phyloP scores from a whole-genome alignment of 139 green algal genomes.

The Parachlorella kessleri region DNA sequence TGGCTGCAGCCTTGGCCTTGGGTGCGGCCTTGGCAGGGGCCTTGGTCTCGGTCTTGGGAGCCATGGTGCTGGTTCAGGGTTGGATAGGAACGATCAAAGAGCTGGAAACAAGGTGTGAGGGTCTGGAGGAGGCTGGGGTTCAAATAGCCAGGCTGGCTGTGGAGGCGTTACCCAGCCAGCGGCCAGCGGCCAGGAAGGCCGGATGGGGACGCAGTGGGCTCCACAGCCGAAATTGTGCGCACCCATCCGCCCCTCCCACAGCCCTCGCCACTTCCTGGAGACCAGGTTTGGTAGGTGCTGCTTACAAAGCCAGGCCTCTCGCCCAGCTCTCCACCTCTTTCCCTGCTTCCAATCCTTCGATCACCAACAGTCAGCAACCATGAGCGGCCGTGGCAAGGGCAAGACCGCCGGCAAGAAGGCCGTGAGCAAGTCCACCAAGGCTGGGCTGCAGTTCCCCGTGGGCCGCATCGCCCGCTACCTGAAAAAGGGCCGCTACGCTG shows the following conservation, averaged over 20 bases:
- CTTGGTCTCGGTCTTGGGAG: slow-evolving; percentile 18
- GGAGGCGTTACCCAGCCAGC: too few relatives aligned
- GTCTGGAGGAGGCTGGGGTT: too few relatives aligned
- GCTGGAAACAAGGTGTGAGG: too few relatives aligned
- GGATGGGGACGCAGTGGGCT: too few relatives aligned
- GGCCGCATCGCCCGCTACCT: slow-evolving; percentile 85
- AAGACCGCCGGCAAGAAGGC: slow-evolving; percentile 78
- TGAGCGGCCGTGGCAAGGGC: slow-evolving; percentile 77
- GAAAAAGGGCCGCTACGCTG: slow-evolving; percentile 90
- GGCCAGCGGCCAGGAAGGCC: too few relatives aligned
- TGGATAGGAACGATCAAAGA: too few relatives aligned
- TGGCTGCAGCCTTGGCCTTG: slow-evolving; percentile 45
- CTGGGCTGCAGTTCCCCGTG: slow-evolving; percentile 90
- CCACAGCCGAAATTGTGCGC: too few relatives aligned
- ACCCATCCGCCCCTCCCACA: too few relatives aligned
- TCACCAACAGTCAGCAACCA: too few relatives aligned
- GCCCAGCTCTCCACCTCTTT: neutral
- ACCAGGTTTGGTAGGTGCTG: neutral
- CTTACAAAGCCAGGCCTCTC: too few relatives aligned
- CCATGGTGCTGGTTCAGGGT: slow-evolving; percentile 3
- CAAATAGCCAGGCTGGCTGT: too few relatives aligned
- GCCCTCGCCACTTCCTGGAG: too few relatives aligned
- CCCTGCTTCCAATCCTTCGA: neutral
- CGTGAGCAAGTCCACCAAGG: slow-evolving; percentile 82
- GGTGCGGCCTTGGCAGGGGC: slow-evolving; percentile 42